These are phyloP conservation scores for Chaetothyriales sp. DNA, from an alignment of 2,329 filamentous ascomycete species.

Conservation along the genomic window DNA sequence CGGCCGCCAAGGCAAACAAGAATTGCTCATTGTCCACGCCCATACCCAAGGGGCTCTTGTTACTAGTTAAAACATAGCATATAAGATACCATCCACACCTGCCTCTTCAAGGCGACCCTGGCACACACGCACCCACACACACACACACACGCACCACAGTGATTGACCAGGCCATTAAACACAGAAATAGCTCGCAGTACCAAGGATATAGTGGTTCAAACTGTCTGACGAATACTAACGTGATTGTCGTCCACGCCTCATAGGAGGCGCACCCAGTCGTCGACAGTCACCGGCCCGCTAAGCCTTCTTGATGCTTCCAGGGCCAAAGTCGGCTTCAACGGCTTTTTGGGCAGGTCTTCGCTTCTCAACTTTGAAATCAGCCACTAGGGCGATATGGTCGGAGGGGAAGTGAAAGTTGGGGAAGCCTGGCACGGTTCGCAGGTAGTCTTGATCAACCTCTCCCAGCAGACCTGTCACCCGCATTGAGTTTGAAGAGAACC, in stretches of 20 bases:
- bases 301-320: constrained; percentile 14
- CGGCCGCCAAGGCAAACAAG: neutral
- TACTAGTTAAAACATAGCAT: neutral
- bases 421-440: constrained; percentile 77
- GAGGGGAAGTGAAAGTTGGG: constrained; percentile 90
- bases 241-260: neutral
- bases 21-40: neutral
- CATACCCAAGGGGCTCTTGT: neutral
- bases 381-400: constrained; percentile 79
- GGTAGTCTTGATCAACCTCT: constrained; percentile 70
- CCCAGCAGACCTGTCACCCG: constrained; percentile 73
- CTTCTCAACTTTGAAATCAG: constrained; percentile 76
- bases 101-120: neutral
- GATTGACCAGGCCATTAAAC: neutral
- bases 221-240: neutral
- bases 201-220: neutral
- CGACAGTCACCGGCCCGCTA: neutral
- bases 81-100: neutral
- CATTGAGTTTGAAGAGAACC: constrained; percentile 84
- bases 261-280: neutral
- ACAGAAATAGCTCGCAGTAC: neutral
- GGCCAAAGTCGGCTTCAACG: constrained; percentile 48
- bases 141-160: neutral
- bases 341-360: constrained; percentile 61
- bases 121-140: neutral